Percentiles rank a stretch among this genome's conserved stretches.
These are phyloP conservation scores for Sphaerulina musiva DNA, from an alignment of 2,329 filamentous ascomycete genomes.

Conservation along the genomic window DNA sequence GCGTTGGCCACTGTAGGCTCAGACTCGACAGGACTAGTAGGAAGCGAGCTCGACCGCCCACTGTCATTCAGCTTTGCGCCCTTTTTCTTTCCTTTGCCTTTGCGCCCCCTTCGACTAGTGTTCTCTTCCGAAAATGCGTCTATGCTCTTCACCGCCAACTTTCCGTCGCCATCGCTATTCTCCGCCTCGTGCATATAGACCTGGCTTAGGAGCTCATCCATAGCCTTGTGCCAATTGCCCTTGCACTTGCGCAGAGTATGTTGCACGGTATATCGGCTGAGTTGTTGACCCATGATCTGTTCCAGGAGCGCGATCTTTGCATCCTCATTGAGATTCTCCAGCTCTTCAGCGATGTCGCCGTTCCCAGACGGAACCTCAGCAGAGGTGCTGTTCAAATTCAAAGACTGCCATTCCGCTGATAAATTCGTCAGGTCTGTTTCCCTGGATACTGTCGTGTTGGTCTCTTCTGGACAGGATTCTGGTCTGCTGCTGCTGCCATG, in stretches of 20 bases:
- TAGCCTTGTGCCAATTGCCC: conserved; percentile 60
- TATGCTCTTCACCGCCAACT: conserved; percentile 59
- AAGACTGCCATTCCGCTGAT: conserved; percentile 41
- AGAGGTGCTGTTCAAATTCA: conserved; percentile 22
- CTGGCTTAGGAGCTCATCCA: conserved; percentile 75
- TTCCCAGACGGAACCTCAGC: conserved; percentile 23
- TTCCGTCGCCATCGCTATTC: conserved; percentile 41
- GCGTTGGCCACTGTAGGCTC: conserved; percentile 40
- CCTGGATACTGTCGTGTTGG: conserved; percentile 38
- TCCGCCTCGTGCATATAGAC: conserved; percentile 67
- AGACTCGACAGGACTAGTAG: conserved; percentile 25
- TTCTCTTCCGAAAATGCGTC: conserved; percentile 67
- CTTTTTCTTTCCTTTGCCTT: conserved; percentile 40
- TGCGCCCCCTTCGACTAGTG: conserved; percentile 40
- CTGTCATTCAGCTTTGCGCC: conserved; percentile 30
- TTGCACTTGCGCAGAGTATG: conserved; percentile 61
- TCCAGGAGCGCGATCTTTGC: conserved; percentile 59
- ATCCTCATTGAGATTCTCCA: conserved; percentile 47
- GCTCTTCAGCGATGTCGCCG: conserved; percentile 27
- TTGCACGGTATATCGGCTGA: conserved; percentile 57
- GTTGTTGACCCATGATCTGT: conserved; percentile 64
- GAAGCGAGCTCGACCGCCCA: conserved; percentile 21
- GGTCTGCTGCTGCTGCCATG: conserved; percentile 22
- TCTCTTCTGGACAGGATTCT: conserved; percentile 34
- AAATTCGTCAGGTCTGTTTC: conserved; percentile 48